Conservation (phyloP, 192 early-diverging fungal species). For the Coemansia sp. region DNA sequence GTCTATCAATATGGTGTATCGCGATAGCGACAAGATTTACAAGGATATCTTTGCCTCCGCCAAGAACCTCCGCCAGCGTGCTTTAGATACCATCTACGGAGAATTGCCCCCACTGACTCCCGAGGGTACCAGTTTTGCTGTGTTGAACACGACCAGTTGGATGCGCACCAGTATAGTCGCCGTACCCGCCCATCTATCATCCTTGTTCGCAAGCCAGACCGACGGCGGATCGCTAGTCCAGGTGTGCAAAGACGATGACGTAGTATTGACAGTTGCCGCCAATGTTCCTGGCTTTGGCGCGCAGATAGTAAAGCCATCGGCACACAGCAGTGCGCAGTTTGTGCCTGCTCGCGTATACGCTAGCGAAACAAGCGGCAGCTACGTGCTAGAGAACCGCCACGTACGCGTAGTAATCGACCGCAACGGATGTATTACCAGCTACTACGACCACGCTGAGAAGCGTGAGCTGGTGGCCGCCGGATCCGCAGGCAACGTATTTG, state of each 20-base stretch:
- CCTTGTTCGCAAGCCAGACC: not conserved
- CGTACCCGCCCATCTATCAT: conserved; percentile 52
- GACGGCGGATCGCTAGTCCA: conserved; percentile 3
- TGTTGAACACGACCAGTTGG: conserved; percentile 71
- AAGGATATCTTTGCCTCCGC: conserved; percentile 37
- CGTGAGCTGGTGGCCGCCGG: conserved; percentile 55
- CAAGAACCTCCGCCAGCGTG: conserved; percentile 46
- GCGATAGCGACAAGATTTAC: conserved; percentile 73
- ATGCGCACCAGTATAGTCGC: conserved; percentile 66
- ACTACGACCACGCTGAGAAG: conserved; percentile 60
- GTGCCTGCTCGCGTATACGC: conserved; percentile 19
- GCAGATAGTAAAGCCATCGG: not conserved
- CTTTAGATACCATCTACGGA: conserved; percentile 48
- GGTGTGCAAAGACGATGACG: conserved; percentile 13
- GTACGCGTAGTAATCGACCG: conserved; percentile 72
- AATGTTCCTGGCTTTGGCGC: conserved; percentile 36
- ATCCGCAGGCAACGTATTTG: conserved; percentile 77
- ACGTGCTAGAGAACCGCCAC: conserved; percentile 72
- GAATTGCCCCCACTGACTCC: not conserved
- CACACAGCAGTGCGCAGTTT: conserved; percentile 1
- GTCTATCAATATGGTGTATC: conserved; percentile 85
- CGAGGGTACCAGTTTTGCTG: conserved; percentile 27
- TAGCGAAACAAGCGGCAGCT: conserved; percentile 15
- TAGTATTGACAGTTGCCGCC: conserved; percentile 13
- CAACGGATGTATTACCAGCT: conserved; percentile 67